Evolutionary conservation across 495 filamentous ascomycete genomes (phyloP), one percentile per base, ranked within the genome.

Genomic region (Cudoniella acicularis): DNA sequence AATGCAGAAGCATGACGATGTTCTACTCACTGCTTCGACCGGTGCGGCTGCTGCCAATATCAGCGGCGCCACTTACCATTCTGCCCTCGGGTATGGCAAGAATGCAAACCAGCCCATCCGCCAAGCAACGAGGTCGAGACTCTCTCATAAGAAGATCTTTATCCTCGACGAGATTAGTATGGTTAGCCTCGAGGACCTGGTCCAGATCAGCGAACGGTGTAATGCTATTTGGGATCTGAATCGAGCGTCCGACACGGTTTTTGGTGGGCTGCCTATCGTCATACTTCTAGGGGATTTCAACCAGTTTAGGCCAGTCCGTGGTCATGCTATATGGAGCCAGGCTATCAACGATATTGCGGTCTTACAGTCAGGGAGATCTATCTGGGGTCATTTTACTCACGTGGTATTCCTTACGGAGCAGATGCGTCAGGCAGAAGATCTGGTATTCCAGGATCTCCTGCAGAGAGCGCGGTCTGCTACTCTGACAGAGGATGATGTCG

Each of bases 271-370:
- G 20, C 53, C 42, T 45, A 56, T 56, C 21, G 53, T 56, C n/a
- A 48, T 47, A 10, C 26, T 56, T 47, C 13, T 56, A 40, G 53
- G 53, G 20, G 53, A 56, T 48, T 56, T 56, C 53, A 56, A 56
- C 53, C 53, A 56, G 53, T 56, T 56, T 18, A 56, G 21, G 23
- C 53, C 53, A 48, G 53, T 56, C 53, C 53, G 53, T 21, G 53
- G 53, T 25, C 53, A 56, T 56, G 53, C 53, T 10, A 46, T 56
- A 56, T 56, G 53, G 53, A 56, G 42, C 53, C 53, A 56, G 53
- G 25, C 3, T 56, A 40, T 56, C 52, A n/a, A 41, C 59, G 22
- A 65, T 61, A 36, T 60, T 73, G 30, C 30, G 13, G 30, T 52
- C 49, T 52, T 52, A 21, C 17, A 52, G 17, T 52, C 49, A 4